Base-by-base conservation (phyloP, 257 asterid species). In the Petunia axillaris region DNA sequence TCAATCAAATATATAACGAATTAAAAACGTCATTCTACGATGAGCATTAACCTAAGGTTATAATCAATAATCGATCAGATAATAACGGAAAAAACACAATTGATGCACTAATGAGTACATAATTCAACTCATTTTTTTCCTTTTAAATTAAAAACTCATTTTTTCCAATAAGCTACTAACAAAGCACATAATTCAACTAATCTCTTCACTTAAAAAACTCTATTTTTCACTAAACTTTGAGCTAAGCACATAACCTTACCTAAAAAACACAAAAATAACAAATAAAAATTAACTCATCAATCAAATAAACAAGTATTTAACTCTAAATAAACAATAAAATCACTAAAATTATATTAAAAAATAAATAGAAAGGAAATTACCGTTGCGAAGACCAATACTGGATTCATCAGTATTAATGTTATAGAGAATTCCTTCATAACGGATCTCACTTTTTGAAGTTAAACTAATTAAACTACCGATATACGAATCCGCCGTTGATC, bases 401-500 rank as follows among this genome's bases (percentile, higher is more conserved):
- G 98, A 91, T 89, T 95, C 98, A 9, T 93, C 98, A 59, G 98
- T 91, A 87, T 93, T 95, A 90, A 95, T 95, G 86, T 91, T 91
- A 89, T 89, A 89, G 10, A 94, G 86, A 78, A 94, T 85, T 16
- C 98, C 98, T 80, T 94, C 98, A 46, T 95, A 95, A 79, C 98
- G 91, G 90, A 95, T 95, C 91, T 95, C 98, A 79, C 98, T 95
- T 88, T 93, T 95, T 44, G 98, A 95, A 37, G 97, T 95, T 97
- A 93, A 91, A 81, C 97, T 95, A 64, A 95, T 95, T 87, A 93
- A 85, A 86, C 98, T 92, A 38, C 99, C 99, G 82, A 95, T 86
- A 87, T 93, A 95, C 53, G 99, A 91, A 71, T 95, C 98, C 52
- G 98, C 97, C 83, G 98, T 78, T 14, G 97, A 90, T 57, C 89